phyloP scores from a whole-genome alignment of 1,139 yeast species.

The Geotrichum bryndzae region DNA sequence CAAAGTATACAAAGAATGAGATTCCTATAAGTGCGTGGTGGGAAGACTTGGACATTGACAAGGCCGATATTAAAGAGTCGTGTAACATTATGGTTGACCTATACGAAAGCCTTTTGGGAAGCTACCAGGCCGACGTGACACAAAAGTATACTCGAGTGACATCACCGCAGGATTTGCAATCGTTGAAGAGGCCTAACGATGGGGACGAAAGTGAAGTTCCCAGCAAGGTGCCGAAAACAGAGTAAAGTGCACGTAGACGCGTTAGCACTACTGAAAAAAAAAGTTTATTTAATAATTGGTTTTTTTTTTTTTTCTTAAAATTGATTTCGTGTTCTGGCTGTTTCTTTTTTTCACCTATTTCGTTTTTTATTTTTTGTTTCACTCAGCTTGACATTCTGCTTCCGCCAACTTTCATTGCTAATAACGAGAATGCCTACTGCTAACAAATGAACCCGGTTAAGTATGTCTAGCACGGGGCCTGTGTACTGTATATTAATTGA shows the following conservation, averaged over 20 bases:
- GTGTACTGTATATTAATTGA: background rate
- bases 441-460: background rate
- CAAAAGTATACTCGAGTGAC: slow-evolving; percentile 13
- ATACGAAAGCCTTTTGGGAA: slow-evolving; percentile 21
- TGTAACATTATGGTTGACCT: slow-evolving; percentile 34
- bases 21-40: slow-evolving; percentile 29
- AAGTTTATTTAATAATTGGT: background rate
- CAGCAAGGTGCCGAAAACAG: background rate
- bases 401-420: background rate
- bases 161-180: slow-evolving; percentile 11
- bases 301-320: too few relatives aligned
- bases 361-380: background rate
- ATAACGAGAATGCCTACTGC: background rate
- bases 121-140: slow-evolving; percentile 15
- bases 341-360: background rate
- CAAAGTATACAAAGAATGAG: slow-evolving; percentile 22
- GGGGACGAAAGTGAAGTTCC: background rate
- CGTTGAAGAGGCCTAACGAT: slow-evolving; percentile 1
- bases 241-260: background rate
- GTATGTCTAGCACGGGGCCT: background rate
- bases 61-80: slow-evolving; percentile 26
- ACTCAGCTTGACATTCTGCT: background rate
- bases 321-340: background rate
- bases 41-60: slow-evolving; percentile 24
- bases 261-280: background rate